Evolutionary conservation across 306 rosid genomes (phyloP), one percentile per base, ranked within the genome.

Genomic region (Acacia acuminata): DNA sequence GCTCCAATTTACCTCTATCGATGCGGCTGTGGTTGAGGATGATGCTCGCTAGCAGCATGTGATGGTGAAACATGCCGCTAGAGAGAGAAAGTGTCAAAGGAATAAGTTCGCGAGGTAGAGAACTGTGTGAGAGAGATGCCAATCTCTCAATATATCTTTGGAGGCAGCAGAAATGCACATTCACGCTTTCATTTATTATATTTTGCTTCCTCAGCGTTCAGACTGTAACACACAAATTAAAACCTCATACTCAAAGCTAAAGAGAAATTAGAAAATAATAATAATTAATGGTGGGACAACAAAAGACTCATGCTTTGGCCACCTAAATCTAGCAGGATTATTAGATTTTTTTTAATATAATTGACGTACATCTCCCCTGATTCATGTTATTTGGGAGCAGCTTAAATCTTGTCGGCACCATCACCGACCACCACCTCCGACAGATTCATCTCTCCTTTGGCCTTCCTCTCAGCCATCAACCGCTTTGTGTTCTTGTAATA

Each of bases 401-500:
- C 74, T 34, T 6, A 30, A 19, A 76, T 84, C 76, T 65, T 77
- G 64, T 44, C 76, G 45, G 53, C 51, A 14, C 20, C 48, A 24
- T 74, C 63, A 9, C 51, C 71, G 61, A 84, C 85, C 12, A 84
- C 88, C 17, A 88, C 88, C 67, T 85, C 91, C 4, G 93, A 79
- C 66, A 89, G 40, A 56, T 77, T 48, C 60, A 47, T 17, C 16
- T 27, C 69, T 30, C 67, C 53, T 15, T 77, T 60, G 16, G 38
- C 83, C 77, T 89, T 88, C 87, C 96, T 85, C 36, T 43, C 94
- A 0, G 92, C 94, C 8, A 94, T 76, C 56, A 76, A 82, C 60
- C 87, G 68, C 79, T 91, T 77, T 0, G 99, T 94, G 0, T 97
- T 90, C 82, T 89, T 92, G 93, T 94, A 92, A 77, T 81, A 96